A percentile compares a stretch with the other conserved stretches of the same genome.
phyloP scores from a whole-genome alignment of 2,329 filamentous ascomycete species.

The Cytospora mali region DNA sequence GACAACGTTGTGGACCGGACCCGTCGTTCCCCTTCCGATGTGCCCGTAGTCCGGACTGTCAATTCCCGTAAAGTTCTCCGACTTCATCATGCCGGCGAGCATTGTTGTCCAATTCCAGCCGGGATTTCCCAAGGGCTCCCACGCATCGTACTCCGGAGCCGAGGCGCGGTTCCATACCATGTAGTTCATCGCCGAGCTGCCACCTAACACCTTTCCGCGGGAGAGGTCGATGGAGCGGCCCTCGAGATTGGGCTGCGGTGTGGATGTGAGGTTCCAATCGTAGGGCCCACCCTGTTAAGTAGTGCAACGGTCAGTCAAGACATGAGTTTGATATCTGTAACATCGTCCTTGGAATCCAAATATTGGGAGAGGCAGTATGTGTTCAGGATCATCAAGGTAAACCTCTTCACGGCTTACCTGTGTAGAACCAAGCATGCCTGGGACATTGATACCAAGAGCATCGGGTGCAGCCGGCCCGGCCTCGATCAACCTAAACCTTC shows the following conservation, averaged over 20 bases:
- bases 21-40: conserved; percentile 27
- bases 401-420: background rate
- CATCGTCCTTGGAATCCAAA: background rate
- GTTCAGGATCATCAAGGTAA: background rate
- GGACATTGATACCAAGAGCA: conserved; percentile 35
- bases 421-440: conserved; percentile 34
- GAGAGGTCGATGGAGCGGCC: conserved; percentile 47
- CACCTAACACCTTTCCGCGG: conserved; percentile 31
- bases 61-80: conserved; percentile 32
- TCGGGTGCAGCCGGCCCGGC: conserved; percentile 35
- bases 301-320: background rate
- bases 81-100: conserved; percentile 32
- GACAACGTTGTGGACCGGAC: conserved; percentile 35
- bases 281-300: conserved; percentile 29
- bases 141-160: conserved; percentile 24
- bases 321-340: background rate
- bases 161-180: conserved; percentile 26
- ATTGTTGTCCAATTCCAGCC: conserved; percentile 32
- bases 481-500: conserved; percentile 33
- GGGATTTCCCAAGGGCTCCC: conserved; percentile 26
- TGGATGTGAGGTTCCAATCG: conserved; percentile 48
- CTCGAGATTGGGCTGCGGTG: conserved; percentile 41
- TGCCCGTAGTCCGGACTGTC: conserved; percentile 25
- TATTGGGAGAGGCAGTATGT: background rate
- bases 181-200: conserved; percentile 24